Percentiles rank a stretch among this genome's conserved stretches.
Conservation (phyloP, 352 stramenopile genomes). For the Pythium oligandrum region DNA sequence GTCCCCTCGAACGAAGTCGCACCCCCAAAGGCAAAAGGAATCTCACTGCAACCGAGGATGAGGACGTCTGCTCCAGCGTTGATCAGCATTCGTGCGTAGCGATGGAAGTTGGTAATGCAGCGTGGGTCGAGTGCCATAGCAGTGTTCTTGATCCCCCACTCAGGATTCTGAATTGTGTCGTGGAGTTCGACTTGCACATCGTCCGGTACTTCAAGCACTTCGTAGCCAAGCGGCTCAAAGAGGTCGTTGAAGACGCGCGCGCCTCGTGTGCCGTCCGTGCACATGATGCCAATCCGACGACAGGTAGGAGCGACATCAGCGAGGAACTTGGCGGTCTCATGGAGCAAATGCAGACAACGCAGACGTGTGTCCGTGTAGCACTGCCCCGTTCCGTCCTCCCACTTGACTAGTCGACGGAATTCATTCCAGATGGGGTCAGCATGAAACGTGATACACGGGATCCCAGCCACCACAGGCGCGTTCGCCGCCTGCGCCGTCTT, state of each 20-base stretch:
- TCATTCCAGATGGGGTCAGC: conserved; percentile 36
- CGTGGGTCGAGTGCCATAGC: conserved; percentile 27
- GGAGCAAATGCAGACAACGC: conserved; percentile 38
- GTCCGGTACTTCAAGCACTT: conserved; percentile 29
- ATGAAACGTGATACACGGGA: conserved; percentile 58
- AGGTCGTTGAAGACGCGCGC: conserved; percentile 34
- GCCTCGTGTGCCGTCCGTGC: conserved; percentile 33
- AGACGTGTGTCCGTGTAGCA: conserved; percentile 7
- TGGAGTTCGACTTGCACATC: conserved; percentile 34
- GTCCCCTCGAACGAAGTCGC: conserved; percentile 27
- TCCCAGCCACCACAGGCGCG: conserved; percentile 28
- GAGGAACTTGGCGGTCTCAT: conserved; percentile 35
- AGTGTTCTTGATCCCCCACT: conserved; percentile 55
- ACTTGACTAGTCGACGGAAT: conserved; percentile 21
- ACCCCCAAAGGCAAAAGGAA: conserved; percentile 38
- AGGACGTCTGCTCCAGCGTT: conserved; percentile 29
- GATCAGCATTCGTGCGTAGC: conserved; percentile 30
- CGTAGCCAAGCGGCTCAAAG: conserved; percentile 34
- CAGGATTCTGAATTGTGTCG: conserved; percentile 41
- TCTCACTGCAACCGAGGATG: conserved; percentile 49
- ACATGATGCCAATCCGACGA: conserved; percentile 34
- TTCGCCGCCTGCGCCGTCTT: conserved; percentile 15
- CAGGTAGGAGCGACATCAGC: conserved; percentile 19
- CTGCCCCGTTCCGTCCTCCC: conserved; percentile 7
- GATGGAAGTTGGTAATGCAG: conserved; percentile 37